phyloP scores from a whole-genome alignment of 2,329 filamentous ascomycete species.

The Aureobasidium melanogenum region DNA sequence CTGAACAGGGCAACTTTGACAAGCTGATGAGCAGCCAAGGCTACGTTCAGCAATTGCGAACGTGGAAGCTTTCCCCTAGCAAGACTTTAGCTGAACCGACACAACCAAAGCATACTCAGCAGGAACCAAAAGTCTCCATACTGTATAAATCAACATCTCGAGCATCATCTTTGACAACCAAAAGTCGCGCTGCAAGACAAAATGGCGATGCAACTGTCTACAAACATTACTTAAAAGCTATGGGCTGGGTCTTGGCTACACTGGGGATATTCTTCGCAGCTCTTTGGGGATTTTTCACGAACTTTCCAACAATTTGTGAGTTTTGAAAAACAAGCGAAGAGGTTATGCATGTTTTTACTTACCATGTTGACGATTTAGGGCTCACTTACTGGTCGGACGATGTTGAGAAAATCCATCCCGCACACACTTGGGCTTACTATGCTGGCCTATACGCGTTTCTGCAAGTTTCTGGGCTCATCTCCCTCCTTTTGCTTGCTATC shows the following conservation, averaged over 20 bases:
- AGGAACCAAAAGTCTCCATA: not conserved
- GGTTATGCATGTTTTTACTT: not conserved
- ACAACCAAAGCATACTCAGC: not conserved
- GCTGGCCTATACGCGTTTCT: not conserved
- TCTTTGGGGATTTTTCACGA: not conserved
- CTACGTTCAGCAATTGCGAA: not conserved
- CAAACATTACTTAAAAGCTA: not conserved
- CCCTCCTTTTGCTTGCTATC: not conserved
- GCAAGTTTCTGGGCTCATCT: not conserved
- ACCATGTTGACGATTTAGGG: not conserved
- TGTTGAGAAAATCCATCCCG: not conserved
- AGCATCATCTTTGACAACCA: not conserved
- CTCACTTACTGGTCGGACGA: not conserved
- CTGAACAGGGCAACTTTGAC: slow-evolving; percentile 14
- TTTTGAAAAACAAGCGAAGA: too few relatives aligned
- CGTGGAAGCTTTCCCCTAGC: not conserved
- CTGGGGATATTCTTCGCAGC: not conserved
- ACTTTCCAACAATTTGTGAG: not conserved
- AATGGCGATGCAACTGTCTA: slow-evolving; percentile 16
- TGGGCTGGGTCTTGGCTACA: not conserved
- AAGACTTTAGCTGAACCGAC: not conserved
- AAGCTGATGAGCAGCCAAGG: not conserved
- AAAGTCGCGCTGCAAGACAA: slow-evolving; percentile 11
- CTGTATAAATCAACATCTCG: not conserved
- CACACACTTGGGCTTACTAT: not conserved